These are phyloP conservation scores for Fusarium bactridioides DNA, from an alignment of 2,329 filamentous ascomycete genomes.

Conservation along the genomic window DNA sequence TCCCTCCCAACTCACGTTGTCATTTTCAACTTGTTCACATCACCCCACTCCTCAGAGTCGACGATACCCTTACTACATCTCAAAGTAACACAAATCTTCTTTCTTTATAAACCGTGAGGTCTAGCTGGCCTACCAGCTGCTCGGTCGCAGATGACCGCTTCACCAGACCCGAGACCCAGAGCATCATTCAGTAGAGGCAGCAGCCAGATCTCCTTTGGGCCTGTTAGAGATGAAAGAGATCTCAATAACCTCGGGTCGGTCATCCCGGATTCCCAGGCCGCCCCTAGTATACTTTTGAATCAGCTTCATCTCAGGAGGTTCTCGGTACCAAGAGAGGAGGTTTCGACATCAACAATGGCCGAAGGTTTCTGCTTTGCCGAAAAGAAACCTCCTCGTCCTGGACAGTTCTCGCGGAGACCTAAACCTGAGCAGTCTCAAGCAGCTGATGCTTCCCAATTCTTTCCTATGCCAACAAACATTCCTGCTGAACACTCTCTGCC, in stretches of 20 bases:
- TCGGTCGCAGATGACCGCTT: conserved; percentile 1
- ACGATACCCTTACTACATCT: neutral
- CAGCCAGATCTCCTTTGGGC: conserved; percentile 9
- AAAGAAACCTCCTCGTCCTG: conserved; percentile 29
- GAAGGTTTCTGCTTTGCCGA: conserved; percentile 35
- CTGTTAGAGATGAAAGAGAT: conserved; percentile 11
- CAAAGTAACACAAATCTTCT: neutral
- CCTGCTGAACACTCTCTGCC: neutral
- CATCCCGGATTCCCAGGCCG: conserved; percentile 18
- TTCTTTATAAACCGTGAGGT: neutral
- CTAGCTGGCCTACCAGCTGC: neutral
- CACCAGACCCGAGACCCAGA: neutral
- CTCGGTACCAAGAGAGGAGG: conserved; percentile 21
- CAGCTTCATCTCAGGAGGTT: conserved; percentile 16
- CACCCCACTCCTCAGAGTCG: neutral
- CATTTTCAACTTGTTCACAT: neutral
- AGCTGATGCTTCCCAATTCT: neutral
- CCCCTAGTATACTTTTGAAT: neutral
- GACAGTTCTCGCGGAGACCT: conserved; percentile 34
- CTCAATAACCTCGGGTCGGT: conserved; percentile 8
- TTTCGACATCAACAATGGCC: conserved; percentile 34
- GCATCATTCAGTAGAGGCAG: neutral
- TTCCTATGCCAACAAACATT: neutral
- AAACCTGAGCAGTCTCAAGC: conserved; percentile 7
- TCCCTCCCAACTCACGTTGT: neutral